phyloP scores from a whole-genome alignment of 139 green algal genomes.

The Coelastrella sp. region DNA sequence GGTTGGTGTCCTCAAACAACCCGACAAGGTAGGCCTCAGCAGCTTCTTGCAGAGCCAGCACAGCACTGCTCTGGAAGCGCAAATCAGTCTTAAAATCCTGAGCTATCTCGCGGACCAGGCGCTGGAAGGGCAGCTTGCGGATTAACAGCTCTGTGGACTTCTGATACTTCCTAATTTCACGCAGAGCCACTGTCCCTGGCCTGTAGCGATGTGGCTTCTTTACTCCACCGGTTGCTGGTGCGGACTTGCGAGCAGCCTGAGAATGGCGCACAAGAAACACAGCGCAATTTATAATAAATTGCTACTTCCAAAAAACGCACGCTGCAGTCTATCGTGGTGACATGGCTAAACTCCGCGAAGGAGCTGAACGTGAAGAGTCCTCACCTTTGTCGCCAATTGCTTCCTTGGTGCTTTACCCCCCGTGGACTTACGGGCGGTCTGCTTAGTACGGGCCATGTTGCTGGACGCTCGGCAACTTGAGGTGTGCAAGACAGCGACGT shows the following conservation, averaged over 20 bases:
- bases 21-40: constrained; percentile 98
- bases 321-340: no score
- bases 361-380: not conserved
- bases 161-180: constrained; percentile 96
- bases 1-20: constrained; percentile 97
- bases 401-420: constrained; percentile 94
- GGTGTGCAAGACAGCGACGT: not conserved
- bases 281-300: no score
- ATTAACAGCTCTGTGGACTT: constrained; percentile 95
- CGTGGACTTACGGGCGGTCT: constrained; percentile 97
- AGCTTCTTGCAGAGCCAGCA: constrained; percentile 97
- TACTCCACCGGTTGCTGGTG: constrained; percentile 83
- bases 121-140: constrained; percentile 96
- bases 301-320: no score
- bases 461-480: not conserved
- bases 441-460: constrained; percentile 90
- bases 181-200: constrained; percentile 88
- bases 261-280: no score
- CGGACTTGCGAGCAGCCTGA: constrained; percentile 88
- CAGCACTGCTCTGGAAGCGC: constrained; percentile 93
- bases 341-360: no score
- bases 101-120: constrained; percentile 97
- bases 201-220: constrained; percentile 92
- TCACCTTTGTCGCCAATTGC: constrained; percentile 94
- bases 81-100: constrained; percentile 98